A percentile compares a stretch with the other conserved stretches of the same genome.
These are phyloP conservation scores for Cladosporium sp. DNA, from an alignment of 2,329 filamentous ascomycete species.

Conservation along the genomic window DNA sequence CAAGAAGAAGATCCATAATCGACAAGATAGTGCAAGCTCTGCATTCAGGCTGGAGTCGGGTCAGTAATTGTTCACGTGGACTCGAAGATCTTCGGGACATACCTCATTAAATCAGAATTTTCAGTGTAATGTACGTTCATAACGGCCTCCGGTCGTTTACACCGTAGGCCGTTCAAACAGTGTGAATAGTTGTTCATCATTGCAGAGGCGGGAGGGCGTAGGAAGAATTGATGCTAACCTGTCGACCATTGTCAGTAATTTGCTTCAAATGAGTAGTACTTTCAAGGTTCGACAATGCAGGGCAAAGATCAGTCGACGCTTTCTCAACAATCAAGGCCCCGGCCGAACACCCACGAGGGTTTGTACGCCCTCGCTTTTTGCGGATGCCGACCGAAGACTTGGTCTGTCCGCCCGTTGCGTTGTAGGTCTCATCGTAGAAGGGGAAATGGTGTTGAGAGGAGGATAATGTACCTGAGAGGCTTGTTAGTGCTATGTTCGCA, in stretches of 20 bases:
- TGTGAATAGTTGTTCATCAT: conserved; percentile 67
- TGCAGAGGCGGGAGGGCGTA: conserved; percentile 25
- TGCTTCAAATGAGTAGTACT: conserved; percentile 4
- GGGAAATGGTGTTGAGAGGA: conserved; percentile 21
- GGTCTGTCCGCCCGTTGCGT: conserved; percentile 64
- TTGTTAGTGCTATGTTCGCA: conserved; percentile 29
- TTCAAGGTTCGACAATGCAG: conserved; percentile 9
- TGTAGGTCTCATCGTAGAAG: conserved; percentile 55
- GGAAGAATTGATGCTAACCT: conserved; percentile 16
- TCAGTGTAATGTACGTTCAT: conserved; percentile 55
- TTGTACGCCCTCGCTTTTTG: conserved; percentile 56
- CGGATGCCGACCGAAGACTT: conserved; percentile 48
- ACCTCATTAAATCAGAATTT: conserved; percentile 70
- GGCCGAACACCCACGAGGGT: conserved; percentile 50
- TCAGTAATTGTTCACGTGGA: conserved; percentile 20
- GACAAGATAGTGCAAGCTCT: conserved; percentile 17
- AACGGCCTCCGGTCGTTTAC: conserved; percentile 42
- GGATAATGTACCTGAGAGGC: conserved; percentile 16
- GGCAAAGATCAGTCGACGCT: conserved; percentile 55
- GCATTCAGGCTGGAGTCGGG: conserved; percentile 24
- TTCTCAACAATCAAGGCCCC: conserved; percentile 60
- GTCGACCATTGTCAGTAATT: conserved; percentile 16
- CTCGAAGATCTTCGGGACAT: conserved; percentile 31
- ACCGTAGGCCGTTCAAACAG: conserved; percentile 56
- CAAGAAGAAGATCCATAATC: neutral